Evolutionary conservation across 805 yeast genomes (phyloP).

Genomic region (Metschnikowia vanudenii): DNA sequence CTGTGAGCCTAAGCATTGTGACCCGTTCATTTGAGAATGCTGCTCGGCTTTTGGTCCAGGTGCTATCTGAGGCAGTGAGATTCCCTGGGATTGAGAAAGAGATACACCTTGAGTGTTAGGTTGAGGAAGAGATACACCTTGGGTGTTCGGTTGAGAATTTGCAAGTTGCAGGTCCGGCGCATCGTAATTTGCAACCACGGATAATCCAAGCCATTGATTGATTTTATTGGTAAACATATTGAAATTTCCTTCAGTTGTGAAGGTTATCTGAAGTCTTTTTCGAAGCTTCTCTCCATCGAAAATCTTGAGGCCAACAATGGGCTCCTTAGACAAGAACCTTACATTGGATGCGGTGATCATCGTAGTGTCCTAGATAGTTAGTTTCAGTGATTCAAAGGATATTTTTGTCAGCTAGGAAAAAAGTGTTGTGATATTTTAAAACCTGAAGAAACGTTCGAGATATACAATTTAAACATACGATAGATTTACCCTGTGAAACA

Average conservation of each 20-base stretch:
- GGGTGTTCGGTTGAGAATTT: background rate
- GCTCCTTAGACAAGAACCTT: conserved; percentile 17
- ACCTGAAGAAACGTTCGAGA: no score
- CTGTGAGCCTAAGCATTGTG: conserved; percentile 1
- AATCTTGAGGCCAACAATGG: conserved; percentile 20
- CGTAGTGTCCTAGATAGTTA: conserved; percentile 17
- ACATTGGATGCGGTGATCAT: conserved; percentile 16
- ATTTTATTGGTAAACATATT: conserved; percentile 18
- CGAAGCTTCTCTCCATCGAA: conserved; percentile 20
- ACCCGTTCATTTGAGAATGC: background rate
- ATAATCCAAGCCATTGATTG: conserved; percentile 16
- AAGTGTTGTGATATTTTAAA: no score
- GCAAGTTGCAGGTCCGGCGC: conserved; percentile 10
- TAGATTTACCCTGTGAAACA: conserved; percentile 19
- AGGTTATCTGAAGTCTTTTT: conserved; percentile 20
- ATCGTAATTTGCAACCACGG: conserved; percentile 7
- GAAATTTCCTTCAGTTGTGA: conserved; percentile 18
- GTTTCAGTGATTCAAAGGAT: background rate
- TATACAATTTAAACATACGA: conserved; percentile 19
- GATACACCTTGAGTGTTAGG: background rate
- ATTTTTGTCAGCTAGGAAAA: no score
- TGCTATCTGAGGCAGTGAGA: background rate
- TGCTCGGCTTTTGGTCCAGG: background rate
- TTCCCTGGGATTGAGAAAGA: conserved; percentile 1
- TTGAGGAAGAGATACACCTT: background rate